phyloP scores from a whole-genome alignment of 306 rosid genomes.

The Dryas drummondii region DNA sequence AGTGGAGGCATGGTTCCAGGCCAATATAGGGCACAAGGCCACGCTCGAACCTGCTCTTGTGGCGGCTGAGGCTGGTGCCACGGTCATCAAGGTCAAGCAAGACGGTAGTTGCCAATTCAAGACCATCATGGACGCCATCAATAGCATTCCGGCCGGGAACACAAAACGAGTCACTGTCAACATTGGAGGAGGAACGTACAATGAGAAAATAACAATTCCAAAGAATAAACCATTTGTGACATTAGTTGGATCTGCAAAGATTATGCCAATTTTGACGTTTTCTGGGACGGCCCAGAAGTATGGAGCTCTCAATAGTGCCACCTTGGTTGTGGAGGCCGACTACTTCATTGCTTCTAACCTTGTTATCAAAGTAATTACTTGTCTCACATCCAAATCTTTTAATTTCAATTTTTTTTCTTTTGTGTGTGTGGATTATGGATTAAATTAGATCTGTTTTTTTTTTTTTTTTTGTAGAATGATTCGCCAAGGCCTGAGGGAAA shows the following conservation, averaged over 20 bases:
- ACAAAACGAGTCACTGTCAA: slow-evolving; percentile 42
- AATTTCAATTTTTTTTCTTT: too few species aligned
- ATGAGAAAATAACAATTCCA: slow-evolving; percentile 51
- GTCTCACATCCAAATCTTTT: too few species aligned
- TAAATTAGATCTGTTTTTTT: neutral
- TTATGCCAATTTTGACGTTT: slow-evolving; percentile 40
- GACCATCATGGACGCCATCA: slow-evolving; percentile 47
- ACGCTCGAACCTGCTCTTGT: slow-evolving; percentile 37
- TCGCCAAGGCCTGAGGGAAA: slow-evolving; percentile 32
- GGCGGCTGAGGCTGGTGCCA: slow-evolving; percentile 35
- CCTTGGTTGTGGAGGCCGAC: slow-evolving; percentile 33
- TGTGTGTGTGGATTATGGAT: neutral
- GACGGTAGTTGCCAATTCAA: slow-evolving; percentile 38
- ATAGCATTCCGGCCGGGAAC: slow-evolving; percentile 48
- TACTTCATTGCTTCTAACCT: slow-evolving; percentile 49
- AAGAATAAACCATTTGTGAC: slow-evolving; percentile 47
- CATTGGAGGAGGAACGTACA: slow-evolving; percentile 51
- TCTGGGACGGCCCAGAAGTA: slow-evolving; percentile 37
- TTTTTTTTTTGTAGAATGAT: slow-evolving; percentile 26
- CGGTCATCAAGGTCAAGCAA: slow-evolving; percentile 40
- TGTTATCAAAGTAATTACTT: slow-evolving; percentile 28
- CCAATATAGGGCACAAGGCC: slow-evolving; percentile 20
- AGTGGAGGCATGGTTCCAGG: slow-evolving; percentile 39
- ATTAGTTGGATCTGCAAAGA: slow-evolving; percentile 28
- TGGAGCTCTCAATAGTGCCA: slow-evolving; percentile 66